phyloP scores from a whole-genome alignment of 1,284 basidiomycete genomes.

The Polyporus tsugae region DNA sequence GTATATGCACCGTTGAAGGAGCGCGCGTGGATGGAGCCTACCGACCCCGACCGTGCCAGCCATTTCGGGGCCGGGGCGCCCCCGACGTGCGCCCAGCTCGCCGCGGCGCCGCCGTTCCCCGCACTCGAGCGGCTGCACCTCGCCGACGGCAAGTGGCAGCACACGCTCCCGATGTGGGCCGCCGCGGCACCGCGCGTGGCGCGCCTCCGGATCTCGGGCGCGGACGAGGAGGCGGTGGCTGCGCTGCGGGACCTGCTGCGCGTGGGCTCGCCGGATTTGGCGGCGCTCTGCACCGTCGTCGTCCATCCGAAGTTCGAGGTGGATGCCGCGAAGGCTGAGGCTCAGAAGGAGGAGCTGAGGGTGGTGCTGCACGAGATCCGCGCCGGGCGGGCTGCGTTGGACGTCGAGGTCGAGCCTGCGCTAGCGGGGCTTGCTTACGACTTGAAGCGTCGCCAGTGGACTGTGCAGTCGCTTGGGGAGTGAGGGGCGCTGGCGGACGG shows the following conservation, averaged over 20 bases:
- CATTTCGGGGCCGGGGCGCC: slow-evolving; percentile 13
- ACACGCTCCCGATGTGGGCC: slow-evolving; percentile 20
- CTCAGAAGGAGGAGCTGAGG: background rate
- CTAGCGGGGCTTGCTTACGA: background rate
- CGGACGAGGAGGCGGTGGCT: background rate
- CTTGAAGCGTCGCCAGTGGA: background rate
- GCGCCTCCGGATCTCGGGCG: slow-evolving; percentile 10
- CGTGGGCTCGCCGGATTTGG: background rate
- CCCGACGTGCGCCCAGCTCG: slow-evolving; percentile 3
- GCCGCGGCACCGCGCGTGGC: slow-evolving; percentile 17
- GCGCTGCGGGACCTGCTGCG: background rate
- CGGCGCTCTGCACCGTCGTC: background rate
- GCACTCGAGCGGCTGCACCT: slow-evolving; percentile 21
- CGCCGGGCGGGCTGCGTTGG: background rate
- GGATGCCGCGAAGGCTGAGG: background rate
- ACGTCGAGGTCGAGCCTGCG: background rate
- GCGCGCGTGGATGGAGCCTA: slow-evolving; percentile 12
- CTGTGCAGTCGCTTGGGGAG: background rate
- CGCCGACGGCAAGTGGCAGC: slow-evolving; percentile 16
- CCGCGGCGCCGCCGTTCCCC: slow-evolving; percentile 19
- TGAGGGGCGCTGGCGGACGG: background rate
- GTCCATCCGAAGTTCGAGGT: background rate
- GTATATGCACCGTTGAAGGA: background rate
- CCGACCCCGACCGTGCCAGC: background rate
- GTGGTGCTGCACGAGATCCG: background rate